Percentiles rank a stretch among this genome's conserved stretches.
phyloP scores from a whole-genome alignment of 345 rosid species.

The Euphorbia pulcherrima region DNA sequence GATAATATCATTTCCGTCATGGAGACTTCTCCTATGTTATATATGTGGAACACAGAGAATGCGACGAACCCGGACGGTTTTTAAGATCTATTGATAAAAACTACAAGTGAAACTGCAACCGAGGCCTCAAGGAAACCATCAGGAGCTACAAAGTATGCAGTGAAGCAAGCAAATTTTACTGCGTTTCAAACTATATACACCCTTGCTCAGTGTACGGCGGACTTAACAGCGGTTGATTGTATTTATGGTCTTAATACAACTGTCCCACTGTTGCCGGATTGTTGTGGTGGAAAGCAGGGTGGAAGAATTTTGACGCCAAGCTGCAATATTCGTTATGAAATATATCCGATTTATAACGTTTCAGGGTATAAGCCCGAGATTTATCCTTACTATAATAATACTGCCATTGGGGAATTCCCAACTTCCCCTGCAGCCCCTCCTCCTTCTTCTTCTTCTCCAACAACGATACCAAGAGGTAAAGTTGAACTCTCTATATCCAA shows the following conservation, averaged over 20 bases:
- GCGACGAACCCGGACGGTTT: not conserved
- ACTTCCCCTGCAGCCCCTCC: not conserved
- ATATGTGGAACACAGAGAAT: not conserved
- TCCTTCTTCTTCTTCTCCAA: not conserved
- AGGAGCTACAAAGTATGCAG: constrained; percentile 26
- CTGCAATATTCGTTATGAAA: constrained; percentile 35
- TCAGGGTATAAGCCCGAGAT: not conserved
- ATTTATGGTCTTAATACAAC: constrained; percentile 28
- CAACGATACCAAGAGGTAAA: not conserved
- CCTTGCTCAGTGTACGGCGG: constrained; percentile 54
- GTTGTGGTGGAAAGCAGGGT: constrained; percentile 26
- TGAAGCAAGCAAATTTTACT: constrained; percentile 17
- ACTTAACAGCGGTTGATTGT: constrained; percentile 39
- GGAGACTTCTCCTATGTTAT: not conserved
- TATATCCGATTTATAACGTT: constrained; percentile 21
- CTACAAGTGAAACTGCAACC: constrained; percentile 14
- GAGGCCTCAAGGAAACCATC: not conserved
- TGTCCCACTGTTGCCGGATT: not conserved
- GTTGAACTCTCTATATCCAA: too few species aligned
- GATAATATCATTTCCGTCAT: not conserved
- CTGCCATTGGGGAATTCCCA: not conserved
- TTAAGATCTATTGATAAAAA: not conserved
- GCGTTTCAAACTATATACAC: constrained; percentile 22
- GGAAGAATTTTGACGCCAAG: constrained; percentile 32
- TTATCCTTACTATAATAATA: not conserved